Base-by-base conservation (phyloP, 2,329 filamentous ascomycete species). In the Arachnopeziza araneosa region DNA sequence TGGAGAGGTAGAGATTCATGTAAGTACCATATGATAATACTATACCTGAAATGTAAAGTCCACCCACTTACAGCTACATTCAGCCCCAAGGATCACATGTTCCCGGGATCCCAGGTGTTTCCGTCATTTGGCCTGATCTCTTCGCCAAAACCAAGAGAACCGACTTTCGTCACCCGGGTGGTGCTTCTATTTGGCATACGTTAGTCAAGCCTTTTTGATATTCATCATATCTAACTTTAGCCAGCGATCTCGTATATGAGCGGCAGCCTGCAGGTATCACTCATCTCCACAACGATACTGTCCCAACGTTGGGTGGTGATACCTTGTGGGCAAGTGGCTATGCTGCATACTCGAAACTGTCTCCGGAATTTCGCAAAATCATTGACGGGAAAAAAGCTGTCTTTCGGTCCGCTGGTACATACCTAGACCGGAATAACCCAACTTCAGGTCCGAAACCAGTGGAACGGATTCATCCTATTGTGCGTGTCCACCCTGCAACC, bases 271-370 rank as follows among this genome's bases (percentile, higher is more conserved):
- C 88, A 0, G 87, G 86, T 6, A 83, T 89, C 57, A 89, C 87
- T 0, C 86, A 89, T 69, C 76, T 89, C 6, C 85, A 89, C 74
- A 88, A 88, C 58, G 86, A 89, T 69, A 86, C 85, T 0, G 77
- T 90, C 0, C 70, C 70, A 12, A 60, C 59, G 0, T 70, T 84
- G 0, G 88, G 88, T 1, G 88, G 88, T 12, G 88, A 91, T 71
- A 90, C 88, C 0, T 79, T 90, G 0, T 91, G 88, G 87, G 85
- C 87, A 0, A 85, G 80, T 60, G 86, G 87, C 1, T 90, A 90
- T 69, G 77, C 83, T 0, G 87, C 87, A 0, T 91, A 91, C 66
- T 86, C 89, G 72, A 90, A 90, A 73, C 79, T 90, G 0, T 88
- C 84, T 1, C 88, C 87, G 0, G 81, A 77, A 1, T 90, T 91